Evolutionary conservation across 2,329 filamentous ascomycete species (phyloP), one percentile per base, ranked within the genome.

Genomic region (Blumeria hordei): DNA sequence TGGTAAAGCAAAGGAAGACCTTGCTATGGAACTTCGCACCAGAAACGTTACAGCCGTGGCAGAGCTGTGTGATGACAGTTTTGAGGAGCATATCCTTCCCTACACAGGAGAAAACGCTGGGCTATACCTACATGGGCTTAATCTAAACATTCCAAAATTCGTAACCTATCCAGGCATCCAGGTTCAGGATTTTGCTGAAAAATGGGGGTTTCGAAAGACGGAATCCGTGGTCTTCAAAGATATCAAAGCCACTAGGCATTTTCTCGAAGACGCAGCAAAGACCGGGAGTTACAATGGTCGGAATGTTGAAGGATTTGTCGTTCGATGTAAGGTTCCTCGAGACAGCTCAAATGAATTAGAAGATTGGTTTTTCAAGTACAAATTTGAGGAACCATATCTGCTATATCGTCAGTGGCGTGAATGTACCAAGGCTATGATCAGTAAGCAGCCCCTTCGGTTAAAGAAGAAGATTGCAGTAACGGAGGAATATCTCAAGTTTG

Each of bases 341-440:
- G 70, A 72, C 0, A 69, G 68, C 0, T 65, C 67, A 12, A 67
- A 66, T 1, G 75, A 77, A 0, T 92, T 81, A 66, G 70, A 77
- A n/a, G 88, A 98, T 67, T 98, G 92, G 92, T 98, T 98, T 69
- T 98, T 98, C 81, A 98, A 98, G 69, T 98, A 88, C 77, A 98
- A 98, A 70, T 98, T 98, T 58, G 92, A 98, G 64, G 92, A 98
- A 69, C 92, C 92, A 0, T 98, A 98, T 66, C 72, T 98, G 58
- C 93, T 98, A 87, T 98, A 96, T 69, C 81, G 92, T 28, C 92
- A 98, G 70, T 98, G 92, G 92, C 81, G 92, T 59, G 92, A 98
- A 70, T 94, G 85, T 66, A 98, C 92, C 44, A 96, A 94, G 67
- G 77, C 85, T 5, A 69, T 96, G 56, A 95, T 98, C 60, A 65